phyloP scores from a whole-genome alignment of 441 rosid genomes.

The Erysimum cheiri region DNA sequence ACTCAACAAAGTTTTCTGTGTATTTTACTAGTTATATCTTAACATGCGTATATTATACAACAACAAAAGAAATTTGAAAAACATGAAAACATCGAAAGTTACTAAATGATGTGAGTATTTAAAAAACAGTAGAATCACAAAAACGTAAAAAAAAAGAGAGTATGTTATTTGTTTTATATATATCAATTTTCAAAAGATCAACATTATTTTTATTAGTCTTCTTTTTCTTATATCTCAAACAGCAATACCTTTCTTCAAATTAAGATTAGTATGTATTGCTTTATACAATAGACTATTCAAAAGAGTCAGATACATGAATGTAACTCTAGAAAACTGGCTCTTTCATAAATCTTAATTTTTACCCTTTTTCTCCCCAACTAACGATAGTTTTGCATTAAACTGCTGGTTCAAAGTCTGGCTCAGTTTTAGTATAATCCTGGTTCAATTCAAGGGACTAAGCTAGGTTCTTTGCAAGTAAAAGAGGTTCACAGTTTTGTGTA shows the following conservation, averaged over 20 bases:
- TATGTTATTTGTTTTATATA: background rate
- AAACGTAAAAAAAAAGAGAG: background rate
- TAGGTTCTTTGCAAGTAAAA: too few relatives aligned
- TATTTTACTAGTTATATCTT: background rate
- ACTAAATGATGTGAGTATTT: too few relatives aligned
- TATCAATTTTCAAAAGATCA: background rate
- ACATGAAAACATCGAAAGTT: background rate
- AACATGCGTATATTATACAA: background rate
- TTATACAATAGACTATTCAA: conserved; percentile 8
- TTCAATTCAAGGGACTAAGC: background rate
- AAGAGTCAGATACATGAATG: conserved; percentile 9
- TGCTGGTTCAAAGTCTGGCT: background rate
- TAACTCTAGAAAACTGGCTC: conserved; percentile 15
- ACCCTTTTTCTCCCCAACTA: background rate
- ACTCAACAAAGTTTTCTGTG: background rate
- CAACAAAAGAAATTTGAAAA: background rate
- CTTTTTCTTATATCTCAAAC: background rate
- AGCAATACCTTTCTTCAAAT: background rate
- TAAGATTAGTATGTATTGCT: background rate
- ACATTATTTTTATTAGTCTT: background rate
- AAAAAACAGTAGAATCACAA: background rate
- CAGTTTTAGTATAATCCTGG: background rate
- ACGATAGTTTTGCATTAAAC: too few relatives aligned
- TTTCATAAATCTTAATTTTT: background rate
- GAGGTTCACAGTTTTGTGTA: too few relatives aligned